Evolutionary conservation across 2,329 filamentous ascomycete genomes (phyloP), one percentile per base, ranked within the genome.

Genomic region (Oidium heveae): DNA sequence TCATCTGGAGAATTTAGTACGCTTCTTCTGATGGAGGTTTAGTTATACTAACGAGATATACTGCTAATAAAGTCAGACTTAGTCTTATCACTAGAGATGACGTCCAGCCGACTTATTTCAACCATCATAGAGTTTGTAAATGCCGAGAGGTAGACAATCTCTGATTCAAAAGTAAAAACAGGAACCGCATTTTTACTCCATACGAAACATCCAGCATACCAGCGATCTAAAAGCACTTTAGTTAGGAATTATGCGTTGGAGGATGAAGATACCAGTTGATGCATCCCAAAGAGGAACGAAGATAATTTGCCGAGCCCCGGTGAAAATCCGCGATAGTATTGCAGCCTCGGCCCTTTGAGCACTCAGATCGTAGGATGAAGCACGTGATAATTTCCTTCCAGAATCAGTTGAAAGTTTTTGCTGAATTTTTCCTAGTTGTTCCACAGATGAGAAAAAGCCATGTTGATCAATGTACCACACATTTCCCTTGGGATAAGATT

Each of bases 211-310:
- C 56, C 58, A 9, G 62, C 57, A 56, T 63, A 60, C 61, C 62
- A 64, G 12, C 59, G 58, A 55, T 61, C 60, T 59, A 46, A 8
- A 37, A 4, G 33, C 43, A 16, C 28, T 10, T 24, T 15, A 52
- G 12, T 20, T 20, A 13, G 28, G 24, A 47, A 33, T 51, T 36
- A 36, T 20, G 16, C 4, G 16, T 2, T 6, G 16, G 2, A 24
- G 24, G 8, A 24, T 18, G 2, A 5, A 6, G 56, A 55, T 56
- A 63, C 62, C 61, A 50, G 52, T 58, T 50, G 56, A 59, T 46
- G 62, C 60, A 58, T 65, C 63, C 62, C 61, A 65, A 10, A 64
- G 51, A 9, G 62, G 63, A 9, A 65, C 50, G 41, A 65, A 64
- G 13, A 64, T 61, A 15, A 63, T 61, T 56, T 65, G 63, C 32